These are phyloP conservation scores for Hypomyces perniciosus DNA, from an alignment of 2,329 filamentous ascomycete genomes.

Conservation along the genomic window DNA sequence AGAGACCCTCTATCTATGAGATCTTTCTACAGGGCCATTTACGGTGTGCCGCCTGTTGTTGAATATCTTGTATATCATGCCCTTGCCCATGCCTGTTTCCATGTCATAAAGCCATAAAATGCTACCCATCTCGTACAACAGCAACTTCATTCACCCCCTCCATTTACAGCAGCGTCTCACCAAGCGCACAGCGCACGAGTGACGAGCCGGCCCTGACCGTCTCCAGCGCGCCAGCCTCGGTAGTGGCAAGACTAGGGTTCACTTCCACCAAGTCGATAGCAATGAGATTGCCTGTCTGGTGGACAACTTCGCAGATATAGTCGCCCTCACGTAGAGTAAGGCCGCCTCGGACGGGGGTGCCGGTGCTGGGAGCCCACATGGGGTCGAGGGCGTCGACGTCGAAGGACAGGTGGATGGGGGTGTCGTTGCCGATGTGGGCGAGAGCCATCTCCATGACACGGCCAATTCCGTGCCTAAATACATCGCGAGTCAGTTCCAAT, in stretches of 20 bases:
- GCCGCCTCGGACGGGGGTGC: slow-evolving; percentile 88
- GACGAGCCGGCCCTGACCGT: slow-evolving; percentile 89
- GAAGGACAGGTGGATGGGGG: slow-evolving; percentile 94
- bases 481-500: background rate
- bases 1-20: background rate
- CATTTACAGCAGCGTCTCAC: slow-evolving; percentile 73
- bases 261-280: slow-evolving; percentile 81
- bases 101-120: background rate
- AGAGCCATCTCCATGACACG: slow-evolving; percentile 98
- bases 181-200: slow-evolving; percentile 83
- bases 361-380: slow-evolving; percentile 92
- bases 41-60: background rate
- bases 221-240: slow-evolving; percentile 65
- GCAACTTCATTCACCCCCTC: background rate
- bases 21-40: background rate
- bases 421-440: slow-evolving; percentile 88
- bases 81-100: no score
- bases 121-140: background rate
- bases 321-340: slow-evolving; percentile 92
- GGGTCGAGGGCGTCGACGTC: slow-evolving; percentile 96
- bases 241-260: slow-evolving; percentile 64
- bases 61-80: background rate
- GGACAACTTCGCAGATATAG: slow-evolving; percentile 87
- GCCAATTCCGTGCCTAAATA: slow-evolving; percentile 75
- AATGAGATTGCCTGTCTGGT: slow-evolving; percentile 71